These are phyloP conservation scores for Suhomyces prunicola DNA, from an alignment of 805 yeast genomes.

Conservation along the genomic window DNA sequence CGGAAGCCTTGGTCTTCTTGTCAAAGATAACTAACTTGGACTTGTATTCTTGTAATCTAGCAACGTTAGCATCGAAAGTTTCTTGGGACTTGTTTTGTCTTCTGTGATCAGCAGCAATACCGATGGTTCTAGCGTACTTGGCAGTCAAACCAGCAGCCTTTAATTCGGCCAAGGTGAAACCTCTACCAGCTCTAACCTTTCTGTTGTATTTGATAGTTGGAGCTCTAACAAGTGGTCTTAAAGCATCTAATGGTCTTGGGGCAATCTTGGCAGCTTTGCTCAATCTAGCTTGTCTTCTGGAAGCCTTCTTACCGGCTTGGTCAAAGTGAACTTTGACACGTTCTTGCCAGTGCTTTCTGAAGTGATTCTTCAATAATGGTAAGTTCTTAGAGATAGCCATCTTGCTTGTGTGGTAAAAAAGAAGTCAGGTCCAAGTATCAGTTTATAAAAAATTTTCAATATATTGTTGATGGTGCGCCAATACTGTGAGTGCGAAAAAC, in stretches of 20 bases:
- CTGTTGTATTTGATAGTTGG: slow-evolving; percentile 99
- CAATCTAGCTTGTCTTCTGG: slow-evolving; percentile 94
- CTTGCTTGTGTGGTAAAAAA: slow-evolving; percentile 9
- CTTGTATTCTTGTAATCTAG: slow-evolving; percentile 94
- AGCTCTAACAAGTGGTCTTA: slow-evolving; percentile 98
- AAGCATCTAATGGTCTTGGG: slow-evolving; percentile 94
- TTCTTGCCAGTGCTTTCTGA: slow-evolving; percentile 99
- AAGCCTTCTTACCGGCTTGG: slow-evolving; percentile 99
- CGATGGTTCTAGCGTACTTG: slow-evolving; percentile 96
- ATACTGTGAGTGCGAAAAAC: neutral
- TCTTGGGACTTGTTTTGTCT: slow-evolving; percentile 97
- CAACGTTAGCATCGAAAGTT: slow-evolving; percentile 91
- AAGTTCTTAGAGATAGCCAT: slow-evolving; percentile 97
- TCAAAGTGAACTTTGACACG: slow-evolving; percentile 99
- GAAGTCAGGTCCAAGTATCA: slow-evolving; percentile 8
- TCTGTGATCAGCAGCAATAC: slow-evolving; percentile 99
- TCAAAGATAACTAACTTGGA: slow-evolving; percentile 95
- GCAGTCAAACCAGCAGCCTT: slow-evolving; percentile 92
- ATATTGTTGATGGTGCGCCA: slow-evolving; percentile 3
- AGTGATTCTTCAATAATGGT: slow-evolving; percentile 99
- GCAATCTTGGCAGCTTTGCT: slow-evolving; percentile 91
- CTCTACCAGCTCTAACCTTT: slow-evolving; percentile 99
- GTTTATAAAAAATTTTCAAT: slow-evolving; percentile 4
- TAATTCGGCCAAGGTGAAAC: slow-evolving; percentile 96
- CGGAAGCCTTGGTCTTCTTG: slow-evolving; percentile 76